These are phyloP conservation scores for Apodospora peruviana DNA, from an alignment of 495 filamentous ascomycete species.

Conservation along the genomic window DNA sequence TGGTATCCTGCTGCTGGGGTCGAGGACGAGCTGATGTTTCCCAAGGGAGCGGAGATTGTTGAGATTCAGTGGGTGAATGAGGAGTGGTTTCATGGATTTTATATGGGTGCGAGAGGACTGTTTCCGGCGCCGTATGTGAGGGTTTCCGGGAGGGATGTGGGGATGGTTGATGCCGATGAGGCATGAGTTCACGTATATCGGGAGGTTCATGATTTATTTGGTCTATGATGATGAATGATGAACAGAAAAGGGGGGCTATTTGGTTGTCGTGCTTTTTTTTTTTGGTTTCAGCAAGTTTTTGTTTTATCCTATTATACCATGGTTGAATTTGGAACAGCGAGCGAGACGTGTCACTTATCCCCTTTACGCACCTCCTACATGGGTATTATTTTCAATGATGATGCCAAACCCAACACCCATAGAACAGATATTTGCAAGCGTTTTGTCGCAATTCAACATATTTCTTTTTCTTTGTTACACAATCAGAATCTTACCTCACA, in stretches of 20 bases:
- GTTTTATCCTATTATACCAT: too few relatives aligned
- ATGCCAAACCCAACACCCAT: too few relatives aligned
- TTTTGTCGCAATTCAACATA: too few relatives aligned
- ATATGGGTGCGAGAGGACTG: constrained; percentile 67
- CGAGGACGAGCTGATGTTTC: constrained; percentile 74
- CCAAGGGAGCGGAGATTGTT: constrained; percentile 70
- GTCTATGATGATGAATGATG: not conserved
- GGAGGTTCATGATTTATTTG: constrained; percentile 1
- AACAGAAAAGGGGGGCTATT: too few relatives aligned
- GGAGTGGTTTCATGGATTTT: constrained; percentile 79
- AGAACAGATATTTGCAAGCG: too few relatives aligned
- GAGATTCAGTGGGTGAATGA: constrained; percentile 80
- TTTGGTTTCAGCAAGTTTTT: too few relatives aligned
- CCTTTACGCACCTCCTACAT: too few relatives aligned
- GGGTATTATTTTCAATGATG: too few relatives aligned
- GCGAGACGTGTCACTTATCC: too few relatives aligned
- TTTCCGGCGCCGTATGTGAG: constrained; percentile 71
- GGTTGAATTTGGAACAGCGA: too few relatives aligned
- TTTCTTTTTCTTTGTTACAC: not conserved
- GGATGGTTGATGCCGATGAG: not conserved
- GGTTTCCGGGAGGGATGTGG: constrained; percentile 2
- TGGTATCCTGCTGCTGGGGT: constrained; percentile 60
- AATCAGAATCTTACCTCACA: not conserved
- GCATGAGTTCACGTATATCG: not conserved
- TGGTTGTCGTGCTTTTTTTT: too few relatives aligned